These are phyloP conservation scores for Akanthomyces dipterigenus DNA, from an alignment of 2,329 filamentous ascomycete genomes.

Conservation along the genomic window DNA sequence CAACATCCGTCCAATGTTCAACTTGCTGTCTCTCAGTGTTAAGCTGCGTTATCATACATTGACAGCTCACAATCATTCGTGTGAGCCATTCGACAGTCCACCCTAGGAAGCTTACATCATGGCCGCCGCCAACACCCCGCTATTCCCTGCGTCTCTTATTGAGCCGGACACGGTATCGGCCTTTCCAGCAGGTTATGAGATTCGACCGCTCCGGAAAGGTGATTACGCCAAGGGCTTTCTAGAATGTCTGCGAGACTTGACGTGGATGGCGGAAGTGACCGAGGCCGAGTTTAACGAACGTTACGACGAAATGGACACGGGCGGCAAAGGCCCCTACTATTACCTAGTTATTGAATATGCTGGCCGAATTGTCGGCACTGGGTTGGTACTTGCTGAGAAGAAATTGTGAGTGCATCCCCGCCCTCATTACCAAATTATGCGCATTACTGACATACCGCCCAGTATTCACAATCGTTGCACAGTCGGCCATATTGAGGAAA, in stretches of 20 bases:
- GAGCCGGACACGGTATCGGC: slow-evolving; percentile 51
- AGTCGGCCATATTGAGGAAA: slow-evolving; percentile 80
- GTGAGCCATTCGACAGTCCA: background rate
- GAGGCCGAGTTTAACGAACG: slow-evolving; percentile 60
- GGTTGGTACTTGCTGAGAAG: slow-evolving; percentile 69
- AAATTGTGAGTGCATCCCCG: slow-evolving; percentile 51
- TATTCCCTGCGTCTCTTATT: slow-evolving; percentile 63
- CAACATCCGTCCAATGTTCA: background rate
- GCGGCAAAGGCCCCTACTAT: slow-evolving; percentile 51
- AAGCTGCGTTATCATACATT: background rate
- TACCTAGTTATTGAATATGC: slow-evolving; percentile 62
- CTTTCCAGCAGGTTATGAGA: slow-evolving; percentile 62
- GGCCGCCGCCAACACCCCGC: slow-evolving; percentile 20
- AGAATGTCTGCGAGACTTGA: slow-evolving; percentile 68
- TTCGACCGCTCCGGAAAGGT: slow-evolving; percentile 60
- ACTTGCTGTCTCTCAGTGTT: background rate
- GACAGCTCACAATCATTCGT: background rate
- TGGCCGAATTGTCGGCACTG: slow-evolving; percentile 63
- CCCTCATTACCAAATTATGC: background rate
- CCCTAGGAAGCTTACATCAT: slow-evolving; percentile 1
- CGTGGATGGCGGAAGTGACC: slow-evolving; percentile 66
- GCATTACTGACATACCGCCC: background rate
- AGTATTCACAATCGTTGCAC: slow-evolving; percentile 60
- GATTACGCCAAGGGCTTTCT: slow-evolving; percentile 69
- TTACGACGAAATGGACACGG: slow-evolving; percentile 50